Evolutionary conservation across 176 grass and related monocot species (phyloP), one percentile per base, ranked within the genome.

Genomic region (Olyra latifolia): DNA sequence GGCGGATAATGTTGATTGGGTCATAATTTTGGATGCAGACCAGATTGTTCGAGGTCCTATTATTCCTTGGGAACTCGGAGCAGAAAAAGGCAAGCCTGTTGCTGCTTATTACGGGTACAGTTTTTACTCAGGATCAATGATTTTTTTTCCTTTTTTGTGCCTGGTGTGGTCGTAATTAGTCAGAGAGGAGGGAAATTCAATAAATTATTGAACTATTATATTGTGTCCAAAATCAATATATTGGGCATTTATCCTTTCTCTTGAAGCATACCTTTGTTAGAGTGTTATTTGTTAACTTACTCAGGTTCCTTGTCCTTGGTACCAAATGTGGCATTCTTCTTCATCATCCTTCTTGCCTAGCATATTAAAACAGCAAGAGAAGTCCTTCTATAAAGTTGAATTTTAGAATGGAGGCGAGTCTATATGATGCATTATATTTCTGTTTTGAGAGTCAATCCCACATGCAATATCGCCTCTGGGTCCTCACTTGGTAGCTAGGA

Each of bases 11-110:
- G 96, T 99, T 9, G 96, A 99, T 73, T 99, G 96, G 92, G 90
- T 95, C 47, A 88, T 99, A 59, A 95, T 93, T 52, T 77, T 99
- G 70, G 92, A 99, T 57, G 96, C 96, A 0, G 96, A 99, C 84
- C 94, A 95, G 82, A 95, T 99, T 58, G 62, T 99, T 82, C 84
- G 96, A 50, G 92, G 92, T 12, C 92, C 96, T 48, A 85, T 99
- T 53, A 81, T 95, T 80, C 92, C 96, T 61, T 95, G 90, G 96
- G 92, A 99, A 80, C 84, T 99, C 2, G 96, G 90, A 52, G 96
- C 92, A 30, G 88, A 95, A 86, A 99, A 95, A 84, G 96, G 92
- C 42, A 89, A 87, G 76, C 92, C 92, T 16, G 77, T 99, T 89
- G 92, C 92, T 72, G 92, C 92, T 68, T 99, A 91, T 80, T 99